Conservation (phyloP, 139 green algal species). For the Coelastrella sp. region DNA sequence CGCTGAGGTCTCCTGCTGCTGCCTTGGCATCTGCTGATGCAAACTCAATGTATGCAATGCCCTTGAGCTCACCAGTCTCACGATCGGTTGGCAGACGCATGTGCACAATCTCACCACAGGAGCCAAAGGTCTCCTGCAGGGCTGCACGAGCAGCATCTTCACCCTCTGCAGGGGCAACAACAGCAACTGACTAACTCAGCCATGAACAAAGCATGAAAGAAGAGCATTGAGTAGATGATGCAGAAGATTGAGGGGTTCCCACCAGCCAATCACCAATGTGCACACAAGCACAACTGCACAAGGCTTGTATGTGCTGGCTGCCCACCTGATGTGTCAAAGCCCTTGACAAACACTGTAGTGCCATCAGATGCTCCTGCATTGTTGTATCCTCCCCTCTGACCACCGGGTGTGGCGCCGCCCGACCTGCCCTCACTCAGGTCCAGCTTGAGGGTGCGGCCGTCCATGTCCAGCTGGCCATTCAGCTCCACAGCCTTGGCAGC, state of each 20-base stretch:
- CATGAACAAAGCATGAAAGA: not conserved
- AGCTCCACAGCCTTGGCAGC: constrained; percentile 64
- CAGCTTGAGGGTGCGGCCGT: constrained; percentile 71
- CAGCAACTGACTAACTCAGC: not conserved
- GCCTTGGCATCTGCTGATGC: constrained; percentile 60
- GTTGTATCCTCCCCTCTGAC: constrained; percentile 39
- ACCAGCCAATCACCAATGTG: no score
- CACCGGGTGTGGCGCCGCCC: constrained; percentile 1
- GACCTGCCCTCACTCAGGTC: constrained; percentile 47
- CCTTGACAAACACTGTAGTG: constrained; percentile 81
- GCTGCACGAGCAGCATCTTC: constrained; percentile 76
- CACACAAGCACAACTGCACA: not conserved
- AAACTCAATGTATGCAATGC: constrained; percentile 85
- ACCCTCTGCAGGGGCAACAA: constrained; percentile 40
- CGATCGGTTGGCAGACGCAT: constrained; percentile 78
- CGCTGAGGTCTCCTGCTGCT: constrained; percentile 71
- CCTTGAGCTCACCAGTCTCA: constrained; percentile 77
- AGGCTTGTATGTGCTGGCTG: not conserved
- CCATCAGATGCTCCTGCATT: constrained; percentile 46
- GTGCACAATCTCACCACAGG: constrained; percentile 70
- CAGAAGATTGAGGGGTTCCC: no score
- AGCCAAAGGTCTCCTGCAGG: constrained; percentile 73
- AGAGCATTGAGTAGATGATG: no score
- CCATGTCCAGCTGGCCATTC: constrained; percentile 67
- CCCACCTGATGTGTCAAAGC: constrained; percentile 72